These are phyloP conservation scores for Eucalyptus marginata DNA, from an alignment of 345 rosid species.

Conservation along the genomic window DNA sequence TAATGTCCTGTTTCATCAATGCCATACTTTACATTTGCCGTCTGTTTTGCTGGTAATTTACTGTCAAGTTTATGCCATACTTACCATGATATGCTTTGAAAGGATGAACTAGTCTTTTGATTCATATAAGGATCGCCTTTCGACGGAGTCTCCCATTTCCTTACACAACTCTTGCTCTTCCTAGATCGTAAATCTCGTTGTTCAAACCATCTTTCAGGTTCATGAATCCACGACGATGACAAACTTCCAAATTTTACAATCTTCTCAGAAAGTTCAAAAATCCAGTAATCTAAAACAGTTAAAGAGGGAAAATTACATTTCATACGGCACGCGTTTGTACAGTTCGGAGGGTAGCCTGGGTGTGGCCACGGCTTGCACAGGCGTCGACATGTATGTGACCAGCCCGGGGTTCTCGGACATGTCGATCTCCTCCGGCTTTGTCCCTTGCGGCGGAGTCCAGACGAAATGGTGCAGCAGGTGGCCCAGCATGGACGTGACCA, in stretches of 20 bases:
- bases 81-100: not conserved
- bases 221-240: not conserved
- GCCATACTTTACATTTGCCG: not conserved
- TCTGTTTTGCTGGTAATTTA: not conserved
- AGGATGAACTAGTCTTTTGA: not conserved
- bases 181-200: not conserved
- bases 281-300: not conserved
- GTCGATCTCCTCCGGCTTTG: constrained; percentile 47
- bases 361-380: constrained; percentile 40
- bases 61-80: not conserved
- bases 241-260: not conserved
- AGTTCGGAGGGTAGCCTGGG: constrained; percentile 52
- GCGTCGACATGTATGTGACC: constrained; percentile 45
- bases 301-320: constrained; percentile 13
- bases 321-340: constrained; percentile 41
- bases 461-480: constrained; percentile 57
- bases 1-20: not conserved
- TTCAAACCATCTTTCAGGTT: not conserved
- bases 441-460: constrained; percentile 42
- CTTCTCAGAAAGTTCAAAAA: not conserved
- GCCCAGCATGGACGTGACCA: constrained; percentile 59
- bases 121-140: not conserved
- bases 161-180: not conserved
- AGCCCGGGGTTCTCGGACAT: constrained; percentile 62
- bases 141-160: not conserved